Base-by-base conservation (phyloP, 2,329 filamentous ascomycete species). In the Fusarium sp. region DNA sequence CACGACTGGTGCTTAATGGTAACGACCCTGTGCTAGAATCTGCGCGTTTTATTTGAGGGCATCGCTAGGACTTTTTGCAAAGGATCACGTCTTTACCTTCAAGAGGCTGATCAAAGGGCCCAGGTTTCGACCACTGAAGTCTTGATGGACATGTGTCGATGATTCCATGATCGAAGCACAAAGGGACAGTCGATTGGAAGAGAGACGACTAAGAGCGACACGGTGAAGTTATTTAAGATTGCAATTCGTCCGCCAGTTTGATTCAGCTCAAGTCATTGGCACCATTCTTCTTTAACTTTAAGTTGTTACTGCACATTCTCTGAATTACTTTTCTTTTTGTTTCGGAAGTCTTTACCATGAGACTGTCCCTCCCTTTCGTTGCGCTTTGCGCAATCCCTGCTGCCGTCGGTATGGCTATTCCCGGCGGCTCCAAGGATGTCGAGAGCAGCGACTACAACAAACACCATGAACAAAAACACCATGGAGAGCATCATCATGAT, bases 301-400 rank as follows among this genome's bases (percentile, higher is more conserved):
- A 21, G 28, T 25, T 16, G 21, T 56, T 49, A 18, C 28, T 34
- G 20, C 48, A 25, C 50, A 61, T 63, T 53, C 32, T 37, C 45
- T 53, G 12, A 51, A 48, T n/a, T 49, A 27, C 18, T 56, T 43
- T 32, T 28, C 27, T 28, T 28, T 20, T 56, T 42, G 23, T 27
- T 20, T 16, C 48, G 9, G 18, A 25, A 53, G 27, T 20, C 28
- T 34, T 57, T 48, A 69, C 16, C 42, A 77, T 77, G 75, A 75
- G 61, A 62, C 50, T 74, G 43, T 64, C 57, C 12, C 21, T 76
- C 20, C 69, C 70, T 23, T 23, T 75, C 13, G 41, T 70, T 34
- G 68, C 66, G 50, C 63, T 77, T 55, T 69, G 69, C 51, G 74
- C 66, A 42, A 23, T 65, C 13, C 68, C 74, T 18, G 62, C 43